Evolutionary conservation across 768 basidiomycete genomes (phyloP).

Genomic region (Leccinum broughii): DNA sequence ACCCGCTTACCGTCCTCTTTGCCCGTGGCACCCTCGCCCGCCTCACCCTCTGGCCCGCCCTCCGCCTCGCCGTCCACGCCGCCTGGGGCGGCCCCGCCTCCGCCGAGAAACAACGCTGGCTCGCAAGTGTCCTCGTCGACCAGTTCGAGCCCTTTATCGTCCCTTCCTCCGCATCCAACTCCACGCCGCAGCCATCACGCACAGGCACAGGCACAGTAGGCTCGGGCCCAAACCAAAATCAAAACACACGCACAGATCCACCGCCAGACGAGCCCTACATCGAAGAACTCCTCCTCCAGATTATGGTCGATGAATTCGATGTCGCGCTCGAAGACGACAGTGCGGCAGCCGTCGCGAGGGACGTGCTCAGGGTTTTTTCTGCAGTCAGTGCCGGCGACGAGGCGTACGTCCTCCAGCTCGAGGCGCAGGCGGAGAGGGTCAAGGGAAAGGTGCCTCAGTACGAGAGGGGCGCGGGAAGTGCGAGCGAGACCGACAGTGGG

Average conservation of each 20-base stretch:
- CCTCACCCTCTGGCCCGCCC: constrained; percentile 80
- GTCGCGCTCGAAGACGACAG: constrained; percentile 83
- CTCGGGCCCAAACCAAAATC: neutral
- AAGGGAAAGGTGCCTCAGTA: constrained; percentile 56
- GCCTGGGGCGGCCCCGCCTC: constrained; percentile 83
- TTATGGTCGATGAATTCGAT: constrained; percentile 88
- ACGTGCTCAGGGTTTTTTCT: constrained; percentile 71
- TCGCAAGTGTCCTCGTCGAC: constrained; percentile 79
- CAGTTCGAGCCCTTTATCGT: constrained; percentile 61
- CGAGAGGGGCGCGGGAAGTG: constrained; percentile 39
- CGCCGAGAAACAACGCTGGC: constrained; percentile 77
- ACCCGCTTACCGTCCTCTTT: constrained; percentile 63
- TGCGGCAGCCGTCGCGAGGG: constrained; percentile 67
- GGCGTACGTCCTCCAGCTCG: constrained; percentile 57
- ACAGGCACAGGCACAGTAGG: neutral
- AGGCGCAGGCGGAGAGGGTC: constrained; percentile 58
- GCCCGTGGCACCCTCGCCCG: constrained; percentile 86
- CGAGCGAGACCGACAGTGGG: constrained; percentile 40
- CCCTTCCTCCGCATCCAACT: constrained; percentile 7
- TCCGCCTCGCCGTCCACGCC: constrained; percentile 83
- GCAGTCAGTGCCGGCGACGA: constrained; percentile 46
- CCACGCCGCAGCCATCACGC: neutral
- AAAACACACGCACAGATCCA: neutral
- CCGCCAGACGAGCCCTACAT: constrained; percentile 71
- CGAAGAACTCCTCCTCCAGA: constrained; percentile 78